These are phyloP conservation scores for Cardiospermum halicacabum DNA, from an alignment of 345 rosid species.

Conservation along the genomic window DNA sequence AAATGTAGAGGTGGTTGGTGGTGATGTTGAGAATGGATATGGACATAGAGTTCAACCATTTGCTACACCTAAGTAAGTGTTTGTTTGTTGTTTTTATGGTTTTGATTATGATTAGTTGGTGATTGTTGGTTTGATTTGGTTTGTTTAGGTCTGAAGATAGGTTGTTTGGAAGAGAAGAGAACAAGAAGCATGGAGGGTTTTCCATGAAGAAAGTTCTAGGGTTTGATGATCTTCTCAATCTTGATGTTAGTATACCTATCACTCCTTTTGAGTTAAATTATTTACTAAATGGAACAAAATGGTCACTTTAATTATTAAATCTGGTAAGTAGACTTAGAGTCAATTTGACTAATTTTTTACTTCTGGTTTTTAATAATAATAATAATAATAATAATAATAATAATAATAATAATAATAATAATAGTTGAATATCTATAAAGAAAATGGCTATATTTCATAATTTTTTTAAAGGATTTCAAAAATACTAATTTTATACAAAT, in stretches of 20 bases:
- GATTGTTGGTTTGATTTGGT: background rate
- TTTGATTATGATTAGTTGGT: background rate
- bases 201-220: slow-evolving; percentile 14
- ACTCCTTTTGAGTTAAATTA: too few relatives aligned
- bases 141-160: slow-evolving; percentile 11
- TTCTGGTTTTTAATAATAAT: too few relatives aligned
- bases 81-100: background rate
- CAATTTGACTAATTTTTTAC: too few relatives aligned
- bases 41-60: slow-evolving; percentile 20
- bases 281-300: too few relatives aligned
- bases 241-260: slow-evolving; percentile 10
- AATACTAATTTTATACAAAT: too few relatives aligned
- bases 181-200: slow-evolving; percentile 3
- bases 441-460: too few relatives aligned
- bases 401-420: too few relatives aligned
- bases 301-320: too few relatives aligned
- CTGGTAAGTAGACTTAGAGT: too few relatives aligned
- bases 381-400: too few relatives aligned
- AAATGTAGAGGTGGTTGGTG: slow-evolving; percentile 12
- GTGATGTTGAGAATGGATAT: slow-evolving; percentile 16
- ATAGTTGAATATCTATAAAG: too few relatives aligned
- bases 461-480: too few relatives aligned
- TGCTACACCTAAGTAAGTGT: slow-evolving; percentile 16
- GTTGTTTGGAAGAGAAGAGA: background rate
- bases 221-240: slow-evolving; percentile 19